A percentile compares a stretch with the other conserved stretches of the same genome.
Conservation (phyloP, 495 filamentous ascomycete species). For the Staphylotrichum longicolle region DNA sequence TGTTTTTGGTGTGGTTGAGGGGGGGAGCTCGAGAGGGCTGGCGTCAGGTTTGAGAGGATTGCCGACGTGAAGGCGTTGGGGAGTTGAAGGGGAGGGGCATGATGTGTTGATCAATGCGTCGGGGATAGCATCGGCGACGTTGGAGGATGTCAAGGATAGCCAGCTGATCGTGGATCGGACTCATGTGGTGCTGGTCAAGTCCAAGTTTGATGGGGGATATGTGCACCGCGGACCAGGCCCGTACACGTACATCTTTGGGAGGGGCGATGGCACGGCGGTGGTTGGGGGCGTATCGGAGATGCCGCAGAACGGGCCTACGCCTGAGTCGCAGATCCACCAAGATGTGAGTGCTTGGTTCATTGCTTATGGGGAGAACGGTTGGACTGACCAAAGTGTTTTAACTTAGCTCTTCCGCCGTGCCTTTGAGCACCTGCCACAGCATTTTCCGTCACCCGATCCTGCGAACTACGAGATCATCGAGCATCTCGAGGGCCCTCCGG, state of each 20-base stretch:
- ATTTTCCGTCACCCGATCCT: conserved; percentile 14
- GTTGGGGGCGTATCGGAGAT: conserved; percentile 23
- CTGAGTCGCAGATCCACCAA: neutral
- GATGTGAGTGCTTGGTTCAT: conserved; percentile 10
- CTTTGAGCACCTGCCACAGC: conserved; percentile 15
- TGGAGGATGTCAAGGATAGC: conserved; percentile 22
- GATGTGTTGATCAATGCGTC: conserved; percentile 24
- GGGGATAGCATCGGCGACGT: conserved; percentile 5
- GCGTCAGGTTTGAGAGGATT: conserved; percentile 29
- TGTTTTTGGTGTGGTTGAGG: conserved; percentile 33
- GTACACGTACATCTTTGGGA: conserved; percentile 25
- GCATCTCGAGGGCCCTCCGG: conserved; percentile 17
- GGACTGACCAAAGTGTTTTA: conserved; percentile 1
- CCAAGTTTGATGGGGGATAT: conserved; percentile 13
- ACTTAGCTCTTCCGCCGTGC: conserved; percentile 16
- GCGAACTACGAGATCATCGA: conserved; percentile 15
- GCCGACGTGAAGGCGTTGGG: conserved; percentile 20
- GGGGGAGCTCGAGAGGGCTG: conserved; percentile 21
- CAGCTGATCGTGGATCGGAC: conserved; percentile 21
- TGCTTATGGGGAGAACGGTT: neutral
- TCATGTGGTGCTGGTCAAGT: conserved; percentile 14
- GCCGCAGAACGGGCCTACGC: neutral
- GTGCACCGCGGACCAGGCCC: conserved; percentile 4
- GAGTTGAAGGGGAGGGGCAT: conserved; percentile 13
- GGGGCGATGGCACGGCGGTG: conserved; percentile 22